Evolutionary conservation across 2,329 filamentous ascomycete genomes (phyloP).

Genomic region (Colletotrichum liaoningense): DNA sequence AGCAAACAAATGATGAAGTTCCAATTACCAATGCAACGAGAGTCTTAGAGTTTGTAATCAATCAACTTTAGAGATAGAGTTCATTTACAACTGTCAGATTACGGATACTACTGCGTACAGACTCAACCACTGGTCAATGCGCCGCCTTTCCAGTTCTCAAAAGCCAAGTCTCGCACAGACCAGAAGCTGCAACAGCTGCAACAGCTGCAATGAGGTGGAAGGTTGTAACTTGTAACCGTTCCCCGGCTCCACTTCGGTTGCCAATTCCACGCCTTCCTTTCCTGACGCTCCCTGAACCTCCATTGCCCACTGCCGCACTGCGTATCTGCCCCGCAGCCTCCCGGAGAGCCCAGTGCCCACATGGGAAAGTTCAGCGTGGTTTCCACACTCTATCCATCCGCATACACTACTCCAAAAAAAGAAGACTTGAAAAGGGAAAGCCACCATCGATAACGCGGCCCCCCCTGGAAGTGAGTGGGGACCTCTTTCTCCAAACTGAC

Average conservation of each 20-base stretch:
- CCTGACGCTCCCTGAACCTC: neutral
- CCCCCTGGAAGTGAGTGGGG: neutral
- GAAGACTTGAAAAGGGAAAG: neutral
- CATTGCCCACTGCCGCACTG: neutral
- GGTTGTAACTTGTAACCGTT: neutral
- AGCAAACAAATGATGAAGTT: neutral
- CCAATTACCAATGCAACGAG: neutral
- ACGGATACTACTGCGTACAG: neutral
- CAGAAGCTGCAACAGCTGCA: neutral
- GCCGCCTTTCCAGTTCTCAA: neutral
- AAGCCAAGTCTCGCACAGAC: slow-evolving; percentile 5
- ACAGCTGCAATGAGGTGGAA: neutral
- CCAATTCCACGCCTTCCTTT: neutral
- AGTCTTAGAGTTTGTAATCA: neutral
- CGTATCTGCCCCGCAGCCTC: slow-evolving; percentile 9
- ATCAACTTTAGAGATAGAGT: neutral
- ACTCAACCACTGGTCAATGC: neutral
- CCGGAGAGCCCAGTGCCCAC: neutral
- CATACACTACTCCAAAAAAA: neutral
- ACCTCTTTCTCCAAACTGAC: slow-evolving; percentile 13
- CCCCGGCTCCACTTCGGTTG: neutral
- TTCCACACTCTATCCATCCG: neutral
- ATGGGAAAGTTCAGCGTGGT: neutral
- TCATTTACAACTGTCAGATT: neutral
- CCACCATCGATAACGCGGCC: neutral